Evolutionary conservation across 108 stramenopile genomes (phyloP), one percentile per base, ranked within the genome.

Genomic region (Discostella stelligeroides): DNA sequence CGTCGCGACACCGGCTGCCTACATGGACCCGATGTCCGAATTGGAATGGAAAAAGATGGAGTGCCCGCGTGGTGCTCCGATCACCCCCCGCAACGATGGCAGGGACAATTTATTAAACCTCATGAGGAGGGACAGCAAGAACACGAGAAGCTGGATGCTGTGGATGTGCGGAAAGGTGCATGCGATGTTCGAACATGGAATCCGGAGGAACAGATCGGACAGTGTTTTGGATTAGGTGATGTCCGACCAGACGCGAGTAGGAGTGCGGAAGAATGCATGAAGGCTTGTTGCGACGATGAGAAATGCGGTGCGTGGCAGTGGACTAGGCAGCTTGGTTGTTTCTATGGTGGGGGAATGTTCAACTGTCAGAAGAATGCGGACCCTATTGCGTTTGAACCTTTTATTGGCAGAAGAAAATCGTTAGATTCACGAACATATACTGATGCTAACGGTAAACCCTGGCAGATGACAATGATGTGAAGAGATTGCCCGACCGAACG

Each of bases 141-240:
- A 28, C 38, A 15, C 14, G 43, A 17, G 17, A 14, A 56, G 12
- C 17, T 25, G 28, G 66, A 61, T 10, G 42, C 46, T 24, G 66
- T 39, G 37, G 53, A 63, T n/a, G 69, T 64, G 61, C 61, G 66
- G 15, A 39, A 28, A 8, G 59, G 29, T 20, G 68, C 75, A 28
- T 81, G 75, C 48, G 39, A 67, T 54, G 46, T 58, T 23, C 20
- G 64, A 6, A 81, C 85, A 6, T 85, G 85, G 85, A 76, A 85
- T 66, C 82, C 85, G 24, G 43, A 81, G 8, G 82, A 85, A 34
- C 62, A 81, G 65, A 46, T 61, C 10, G 85, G 85, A 21, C 85
- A 85, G 56, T 85, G 85, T 39, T 85, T 85, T 70, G 85, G 85
- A 47, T 60, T 85, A 43, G 85, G 85, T 0, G 82, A 83, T 56